Evolutionary conservation across 202 grass and related monocot genomes (phyloP).

Genomic region (Panicum virgatum): DNA sequence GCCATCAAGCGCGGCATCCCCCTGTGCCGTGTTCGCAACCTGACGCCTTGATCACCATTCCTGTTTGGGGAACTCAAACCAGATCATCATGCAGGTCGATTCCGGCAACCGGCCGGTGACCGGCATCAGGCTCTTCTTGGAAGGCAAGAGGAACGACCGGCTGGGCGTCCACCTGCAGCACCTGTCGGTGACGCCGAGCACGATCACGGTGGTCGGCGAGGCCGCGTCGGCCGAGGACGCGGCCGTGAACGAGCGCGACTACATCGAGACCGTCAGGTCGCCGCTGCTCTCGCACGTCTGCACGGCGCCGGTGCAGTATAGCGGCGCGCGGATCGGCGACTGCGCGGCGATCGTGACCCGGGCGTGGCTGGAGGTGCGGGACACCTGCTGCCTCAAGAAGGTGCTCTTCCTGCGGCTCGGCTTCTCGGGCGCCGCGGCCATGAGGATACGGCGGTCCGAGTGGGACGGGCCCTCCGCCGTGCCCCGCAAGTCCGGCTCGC

Average conservation of each 20-base stretch:
- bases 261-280: slow-evolving; percentile 64
- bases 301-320: slow-evolving; percentile 77
- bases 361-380: slow-evolving; percentile 82
- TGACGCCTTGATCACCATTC: not conserved
- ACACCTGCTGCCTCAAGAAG: slow-evolving; percentile 69
- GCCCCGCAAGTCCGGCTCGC: slow-evolving; percentile 56
- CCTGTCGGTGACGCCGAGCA: slow-evolving; percentile 51
- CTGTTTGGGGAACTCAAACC: not conserved
- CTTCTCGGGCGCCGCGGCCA: slow-evolving; percentile 72
- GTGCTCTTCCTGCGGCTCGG: slow-evolving; percentile 85
- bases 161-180: slow-evolving; percentile 85
- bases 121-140: slow-evolving; percentile 78
- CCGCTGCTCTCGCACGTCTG: slow-evolving; percentile 75
- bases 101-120: slow-evolving; percentile 72
- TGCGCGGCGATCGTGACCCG: slow-evolving; percentile 79
- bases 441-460: slow-evolving; percentile 84
- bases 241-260: slow-evolving; percentile 51
- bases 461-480: slow-evolving; percentile 57
- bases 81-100: slow-evolving; percentile 43
- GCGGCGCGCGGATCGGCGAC: slow-evolving; percentile 63
- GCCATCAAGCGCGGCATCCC: not conserved
- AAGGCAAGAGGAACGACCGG: slow-evolving; percentile 71
- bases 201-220: slow-evolving; percentile 43
- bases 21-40: too few relatives aligned
- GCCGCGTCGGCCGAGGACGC: slow-evolving; percentile 24